These are phyloP conservation scores for Trichoderma gamsii DNA, from an alignment of 495 filamentous ascomycete genomes.

Conservation along the genomic window DNA sequence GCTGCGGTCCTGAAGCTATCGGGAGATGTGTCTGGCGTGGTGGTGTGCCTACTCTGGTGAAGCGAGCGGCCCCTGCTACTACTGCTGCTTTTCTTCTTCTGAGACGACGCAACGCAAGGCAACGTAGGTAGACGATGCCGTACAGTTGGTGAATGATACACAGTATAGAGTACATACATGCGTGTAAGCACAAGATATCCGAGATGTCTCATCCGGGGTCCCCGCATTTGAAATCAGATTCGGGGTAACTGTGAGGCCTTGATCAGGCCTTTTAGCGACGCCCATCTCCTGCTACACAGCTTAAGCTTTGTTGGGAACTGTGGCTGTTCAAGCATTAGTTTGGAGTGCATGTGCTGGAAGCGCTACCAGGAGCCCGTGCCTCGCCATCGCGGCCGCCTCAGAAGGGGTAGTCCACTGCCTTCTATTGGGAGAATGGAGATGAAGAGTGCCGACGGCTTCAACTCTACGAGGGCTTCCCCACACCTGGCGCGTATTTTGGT, in stretches of 20 bases:
- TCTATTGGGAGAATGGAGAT: background rate
- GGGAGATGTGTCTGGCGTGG: background rate
- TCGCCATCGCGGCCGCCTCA: background rate
- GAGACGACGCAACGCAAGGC: background rate
- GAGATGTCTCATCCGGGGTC: background rate
- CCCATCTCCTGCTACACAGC: background rate
- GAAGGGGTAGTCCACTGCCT: background rate
- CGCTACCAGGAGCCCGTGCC: background rate
- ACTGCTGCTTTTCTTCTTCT: no score
- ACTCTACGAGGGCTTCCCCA: background rate
- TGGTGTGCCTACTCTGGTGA: background rate
- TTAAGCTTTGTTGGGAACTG: conserved; percentile 9
- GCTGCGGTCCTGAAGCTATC: background rate
- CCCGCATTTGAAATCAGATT: conserved; percentile 9
- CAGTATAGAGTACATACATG: background rate
- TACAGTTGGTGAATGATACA: background rate
- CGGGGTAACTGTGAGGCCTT: background rate
- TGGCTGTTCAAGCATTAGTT: background rate
- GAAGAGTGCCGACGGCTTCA: background rate
- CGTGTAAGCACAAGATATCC: background rate
- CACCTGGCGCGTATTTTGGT: background rate
- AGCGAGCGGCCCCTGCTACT: background rate
- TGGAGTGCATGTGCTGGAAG: no score
- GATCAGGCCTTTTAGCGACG: background rate
- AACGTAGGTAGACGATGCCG: background rate